These are phyloP conservation scores for Cyclotella kingstonii DNA, from an alignment of 108 stramenopile species.

Conservation along the genomic window DNA sequence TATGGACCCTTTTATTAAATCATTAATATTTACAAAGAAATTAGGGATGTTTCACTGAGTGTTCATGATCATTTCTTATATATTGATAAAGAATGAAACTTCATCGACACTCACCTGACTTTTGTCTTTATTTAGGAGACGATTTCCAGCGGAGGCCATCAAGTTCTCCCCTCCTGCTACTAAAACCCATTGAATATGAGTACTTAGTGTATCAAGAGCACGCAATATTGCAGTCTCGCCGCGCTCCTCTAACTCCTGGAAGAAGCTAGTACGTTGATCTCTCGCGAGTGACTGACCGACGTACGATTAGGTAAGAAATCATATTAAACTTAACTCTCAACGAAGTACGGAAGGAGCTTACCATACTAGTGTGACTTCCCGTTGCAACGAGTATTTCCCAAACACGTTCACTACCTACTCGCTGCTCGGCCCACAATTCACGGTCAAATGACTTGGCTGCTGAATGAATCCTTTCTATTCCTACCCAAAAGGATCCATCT, in stretches of 20 bases:
- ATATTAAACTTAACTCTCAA: no score
- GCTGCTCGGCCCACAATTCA: constrained; percentile 81
- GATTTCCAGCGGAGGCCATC: constrained; percentile 60
- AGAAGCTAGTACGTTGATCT: constrained; percentile 64
- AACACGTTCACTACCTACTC: constrained; percentile 71
- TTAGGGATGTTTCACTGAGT: background rate
- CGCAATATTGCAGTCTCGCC: constrained; percentile 75
- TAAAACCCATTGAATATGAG: constrained; percentile 84
- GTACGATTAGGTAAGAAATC: background rate
- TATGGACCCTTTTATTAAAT: constrained; percentile 58
- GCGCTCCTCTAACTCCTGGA: constrained; percentile 72
- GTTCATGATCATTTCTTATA: background rate
- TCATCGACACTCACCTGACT: constrained; percentile 41
- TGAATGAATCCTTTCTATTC: constrained; percentile 76
- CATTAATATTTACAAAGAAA: background rate
- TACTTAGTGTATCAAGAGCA: constrained; percentile 75
- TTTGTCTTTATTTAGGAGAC: constrained; percentile 57
- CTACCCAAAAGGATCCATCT: constrained; percentile 78
- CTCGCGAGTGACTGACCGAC: constrained; percentile 43
- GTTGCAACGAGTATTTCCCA: constrained; percentile 71
- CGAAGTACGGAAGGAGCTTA: background rate
- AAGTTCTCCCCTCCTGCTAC: constrained; percentile 75
- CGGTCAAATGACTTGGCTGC: constrained; percentile 85
- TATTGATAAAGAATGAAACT: background rate
- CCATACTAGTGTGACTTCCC: constrained; percentile 54